A percentile compares a stretch with the other conserved stretches of the same genome.
These are phyloP conservation scores for Loxodes magnus DNA, from an alignment of 73 alveolate species.

Conservation along the genomic window DNA sequence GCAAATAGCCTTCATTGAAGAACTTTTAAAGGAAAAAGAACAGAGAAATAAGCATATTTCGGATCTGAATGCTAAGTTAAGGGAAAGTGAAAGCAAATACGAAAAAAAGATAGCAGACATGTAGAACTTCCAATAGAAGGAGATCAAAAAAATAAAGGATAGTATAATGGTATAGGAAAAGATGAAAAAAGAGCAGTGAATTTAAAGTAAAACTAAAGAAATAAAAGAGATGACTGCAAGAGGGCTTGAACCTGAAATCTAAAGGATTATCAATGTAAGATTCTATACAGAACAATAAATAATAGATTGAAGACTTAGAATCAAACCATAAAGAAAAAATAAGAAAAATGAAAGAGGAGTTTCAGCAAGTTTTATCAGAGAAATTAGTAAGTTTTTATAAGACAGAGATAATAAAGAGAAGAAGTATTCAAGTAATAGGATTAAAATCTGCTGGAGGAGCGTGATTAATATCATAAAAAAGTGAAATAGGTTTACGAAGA, in stretches of 20 bases:
- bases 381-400: too few species aligned
- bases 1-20: slow-evolving; percentile 40
- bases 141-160: slow-evolving; percentile 77
- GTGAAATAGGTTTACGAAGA: slow-evolving; percentile 18
- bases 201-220: slow-evolving; percentile 76
- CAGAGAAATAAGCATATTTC: slow-evolving; percentile 29
- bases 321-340: slow-evolving; percentile 22
- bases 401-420: too few species aligned
- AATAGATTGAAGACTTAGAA: too few species aligned
- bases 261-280: slow-evolving; percentile 65
- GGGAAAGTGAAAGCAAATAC: slow-evolving; percentile 49
- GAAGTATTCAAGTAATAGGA: slow-evolving; percentile 22
- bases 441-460: slow-evolving; percentile 21
- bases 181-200: slow-evolving; percentile 85
- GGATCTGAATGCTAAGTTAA: slow-evolving; percentile 40
- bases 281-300: too few species aligned
- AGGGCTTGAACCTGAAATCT: slow-evolving; percentile 91
- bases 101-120: slow-evolving; percentile 47
- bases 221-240: slow-evolving; percentile 78
- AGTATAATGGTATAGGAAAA: slow-evolving; percentile 87
- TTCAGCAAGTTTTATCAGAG: too few species aligned
- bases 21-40: slow-evolving; percentile 45
- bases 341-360: background rate
- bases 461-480: slow-evolving; percentile 18
- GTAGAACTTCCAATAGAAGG: slow-evolving; percentile 59